A percentile compares a stretch with the other conserved stretches of the same genome.
Evolutionary conservation across 176 grass and related monocot genomes (phyloP).

Genomic region (Thinopyrum elongatum): DNA sequence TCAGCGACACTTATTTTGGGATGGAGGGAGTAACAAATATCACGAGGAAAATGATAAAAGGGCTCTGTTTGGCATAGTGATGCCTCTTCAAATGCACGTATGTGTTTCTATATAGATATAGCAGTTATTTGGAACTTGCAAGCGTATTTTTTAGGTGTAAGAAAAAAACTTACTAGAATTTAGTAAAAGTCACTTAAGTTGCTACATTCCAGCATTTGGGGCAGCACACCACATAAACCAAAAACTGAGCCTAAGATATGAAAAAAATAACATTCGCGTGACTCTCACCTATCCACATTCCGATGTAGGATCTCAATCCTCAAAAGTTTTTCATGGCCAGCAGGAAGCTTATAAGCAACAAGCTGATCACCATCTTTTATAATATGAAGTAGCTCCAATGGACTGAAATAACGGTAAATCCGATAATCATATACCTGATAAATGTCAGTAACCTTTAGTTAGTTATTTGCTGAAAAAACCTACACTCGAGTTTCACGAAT

Average conservation of each 20-base stretch:
- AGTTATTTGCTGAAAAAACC: not conserved
- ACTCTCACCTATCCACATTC: slow-evolving; percentile 61
- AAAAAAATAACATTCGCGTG: not conserved
- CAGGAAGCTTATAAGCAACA: slow-evolving; percentile 85
- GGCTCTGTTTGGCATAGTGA: not conserved
- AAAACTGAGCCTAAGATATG: not conserved
- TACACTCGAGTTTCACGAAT: not conserved
- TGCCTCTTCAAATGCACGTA: not conserved
- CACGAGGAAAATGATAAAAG: not conserved
- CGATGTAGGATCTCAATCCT: slow-evolving; percentile 80
- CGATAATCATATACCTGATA: slow-evolving; percentile 75
- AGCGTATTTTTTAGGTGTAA: not conserved
- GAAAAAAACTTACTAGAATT: not conserved
- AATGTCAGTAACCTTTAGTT: not conserved
- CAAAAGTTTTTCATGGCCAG: slow-evolving; percentile 59
- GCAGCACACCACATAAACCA: not conserved
- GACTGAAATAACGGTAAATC: slow-evolving; percentile 72
- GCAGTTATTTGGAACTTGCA: not conserved
- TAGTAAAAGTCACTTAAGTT: not conserved
- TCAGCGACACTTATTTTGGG: too few species aligned
- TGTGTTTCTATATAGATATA: not conserved
- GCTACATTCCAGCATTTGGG: not conserved
- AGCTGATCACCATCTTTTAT: slow-evolving; percentile 94
- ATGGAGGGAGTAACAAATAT: not conserved
- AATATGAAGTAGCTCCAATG: slow-evolving; percentile 39